Conservation (phyloP, 2,329 filamentous ascomycete species). For the Sclerotinia minor region DNA sequence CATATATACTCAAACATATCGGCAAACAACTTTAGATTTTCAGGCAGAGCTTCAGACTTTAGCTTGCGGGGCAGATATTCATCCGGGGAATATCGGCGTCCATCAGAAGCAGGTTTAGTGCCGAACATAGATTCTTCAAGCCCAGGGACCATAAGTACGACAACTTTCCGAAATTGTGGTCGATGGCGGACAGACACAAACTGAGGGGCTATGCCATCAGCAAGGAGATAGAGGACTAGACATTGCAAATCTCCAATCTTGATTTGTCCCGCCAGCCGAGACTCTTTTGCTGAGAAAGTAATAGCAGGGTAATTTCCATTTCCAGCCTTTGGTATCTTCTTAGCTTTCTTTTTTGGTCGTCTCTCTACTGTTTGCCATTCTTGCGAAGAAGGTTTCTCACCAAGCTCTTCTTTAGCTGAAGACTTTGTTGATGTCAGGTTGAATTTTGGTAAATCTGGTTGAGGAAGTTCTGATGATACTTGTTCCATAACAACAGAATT, state of each 20-base stretch:
- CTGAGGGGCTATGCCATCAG: slow-evolving; percentile 63
- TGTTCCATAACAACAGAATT: slow-evolving; percentile 31
- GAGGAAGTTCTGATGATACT: slow-evolving; percentile 34
- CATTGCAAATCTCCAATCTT: slow-evolving; percentile 63
- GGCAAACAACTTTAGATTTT: slow-evolving; percentile 64
- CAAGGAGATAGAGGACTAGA: slow-evolving; percentile 65
- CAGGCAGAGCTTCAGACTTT: slow-evolving; percentile 52
- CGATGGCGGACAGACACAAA: slow-evolving; percentile 65
- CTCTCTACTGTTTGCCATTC: slow-evolving; percentile 57
- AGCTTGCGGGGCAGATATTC: slow-evolving; percentile 60
- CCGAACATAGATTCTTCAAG: slow-evolving; percentile 89
- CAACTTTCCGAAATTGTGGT: slow-evolving; percentile 72
- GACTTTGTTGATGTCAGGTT: slow-evolving; percentile 38
- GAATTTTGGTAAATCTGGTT: slow-evolving; percentile 41
- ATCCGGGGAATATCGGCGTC: slow-evolving; percentile 51
- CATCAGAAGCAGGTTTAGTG: slow-evolving; percentile 41
- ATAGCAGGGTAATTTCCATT: slow-evolving; percentile 61
- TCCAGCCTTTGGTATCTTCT: slow-evolving; percentile 59
- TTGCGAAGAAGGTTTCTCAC: slow-evolving; percentile 14
- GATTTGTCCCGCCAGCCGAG: slow-evolving; percentile 61
- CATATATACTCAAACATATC: slow-evolving; percentile 86
- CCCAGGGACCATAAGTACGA: slow-evolving; percentile 88
- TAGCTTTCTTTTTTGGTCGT: slow-evolving; percentile 57
- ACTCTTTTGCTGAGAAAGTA: slow-evolving; percentile 53
- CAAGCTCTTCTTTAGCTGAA: slow-evolving; percentile 29